Base-by-base conservation (phyloP, 2,329 filamentous ascomycete genomes). In the Penicillium rolfsii region DNA sequence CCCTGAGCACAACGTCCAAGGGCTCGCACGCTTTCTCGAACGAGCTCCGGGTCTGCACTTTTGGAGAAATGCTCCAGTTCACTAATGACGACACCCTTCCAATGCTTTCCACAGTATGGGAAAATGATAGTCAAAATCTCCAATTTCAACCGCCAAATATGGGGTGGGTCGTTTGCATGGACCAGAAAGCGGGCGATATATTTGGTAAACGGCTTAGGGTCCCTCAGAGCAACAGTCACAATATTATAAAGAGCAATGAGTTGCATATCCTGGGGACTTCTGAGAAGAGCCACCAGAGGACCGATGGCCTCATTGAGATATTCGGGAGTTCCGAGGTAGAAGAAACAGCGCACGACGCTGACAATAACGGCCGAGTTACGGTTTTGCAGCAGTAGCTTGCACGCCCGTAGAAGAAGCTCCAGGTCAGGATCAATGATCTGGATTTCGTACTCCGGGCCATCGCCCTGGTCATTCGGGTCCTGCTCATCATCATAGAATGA, bases 31-130 rank as follows among this genome's bases (percentile, higher is more conserved):
- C 93, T 91, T 74, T 97, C 94, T 28, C 90, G 88, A 33, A 97
- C 91, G 11, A 98, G 83, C 0, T 87, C 85, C 63, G 90, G 87
- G 73, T 97, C 89, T 12, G 86, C 79, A 75, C 82, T 88, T 61
- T 89, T 87, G 0, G 91, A 92, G 76, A 98, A 98, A 78, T 98
- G 94, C 71, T 97, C 93, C 5, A 99, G 84, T 74, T 99, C 95
- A 66, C 91, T 93, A 54, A 99, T 83, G 49, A 98, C 91, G 6
- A 99, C 83, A 59, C 90, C 91, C 76, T 97, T 96, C 61, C 90
- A 81, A 61, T 91, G 88, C 9, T 85, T 75, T 5, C 89, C 87
- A 65, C 89, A 89, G 72, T 96, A 85, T 0, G 94, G 93, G 70
- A 98, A 99, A 67, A 98, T 88, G 62, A 99, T 83, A 0, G 95